Evolutionary conservation across 371 early-diverging fungal species (phyloP), one percentile per base, ranked within the genome.

Genomic region (Smittium culicis): DNA sequence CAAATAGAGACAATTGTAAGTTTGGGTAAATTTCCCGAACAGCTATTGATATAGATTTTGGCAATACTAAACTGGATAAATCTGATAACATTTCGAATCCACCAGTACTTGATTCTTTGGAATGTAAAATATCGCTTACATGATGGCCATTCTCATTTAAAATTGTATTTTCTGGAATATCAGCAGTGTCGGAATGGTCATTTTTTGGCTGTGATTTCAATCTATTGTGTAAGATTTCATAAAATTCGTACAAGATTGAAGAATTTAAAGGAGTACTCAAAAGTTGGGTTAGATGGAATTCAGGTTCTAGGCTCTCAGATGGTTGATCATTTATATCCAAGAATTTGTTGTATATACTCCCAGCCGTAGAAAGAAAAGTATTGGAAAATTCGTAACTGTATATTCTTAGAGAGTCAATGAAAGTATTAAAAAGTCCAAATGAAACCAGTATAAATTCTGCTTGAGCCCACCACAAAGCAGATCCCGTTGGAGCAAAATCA

Each of bases 401-500:
- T 27, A 57, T 57, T 25, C 57, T 27, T 20, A 5, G 5, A 57
- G n/a, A 57, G 5, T 57, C 57, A 11, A 14, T 27, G 25, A 57
- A n/a, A n/a, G 25, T 11, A n/a, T 5, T 57, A 57, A 57, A 57
- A 3, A 57, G 5, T 20, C 16, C 11, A 27, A 14, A 16, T 57
- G 57, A 57, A 27, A 5, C 5, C 20, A 62, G 34, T 14, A 62
- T 29, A 62, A 62, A 62, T 29, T 62, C 62, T 24, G 30, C 30
- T 62, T 62, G 62, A 35, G 62, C 14, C 62, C 62, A 62, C 62
- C 62, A 62, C 27, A 62, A 25, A 20, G 33, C 16, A 62, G 62
- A 62, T 35, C 29, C 62, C 3, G 30, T 8, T 2, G 32, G 34
- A 29, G 60, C 60, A 59, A 14, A 32, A 27, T 59, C 60, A 59